Percentiles rank a stretch among this genome's conserved stretches.
Evolutionary conservation across 371 early-diverging fungal species (phyloP).

Genomic region (Mortierella sp.): DNA sequence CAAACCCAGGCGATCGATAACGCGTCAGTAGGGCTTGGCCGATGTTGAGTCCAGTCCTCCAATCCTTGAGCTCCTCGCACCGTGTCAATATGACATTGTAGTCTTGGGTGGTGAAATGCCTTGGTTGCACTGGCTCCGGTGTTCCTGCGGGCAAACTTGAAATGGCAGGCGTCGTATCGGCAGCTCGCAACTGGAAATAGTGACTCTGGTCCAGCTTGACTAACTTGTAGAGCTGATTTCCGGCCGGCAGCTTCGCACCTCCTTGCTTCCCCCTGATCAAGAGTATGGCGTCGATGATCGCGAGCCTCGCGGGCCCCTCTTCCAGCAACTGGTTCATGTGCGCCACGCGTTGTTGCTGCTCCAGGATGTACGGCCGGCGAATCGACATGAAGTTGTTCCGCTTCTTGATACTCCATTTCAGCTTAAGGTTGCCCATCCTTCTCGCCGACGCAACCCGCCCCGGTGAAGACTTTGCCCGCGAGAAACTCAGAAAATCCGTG

Average conservation of each 20-base stretch:
- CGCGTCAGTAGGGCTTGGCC: slow-evolving; percentile 18
- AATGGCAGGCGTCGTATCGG: background rate
- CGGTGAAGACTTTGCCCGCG: background rate
- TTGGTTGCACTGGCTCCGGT: background rate
- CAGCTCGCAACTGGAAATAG: background rate
- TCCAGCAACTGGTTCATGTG: background rate
- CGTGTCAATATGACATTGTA: slow-evolving; percentile 33
- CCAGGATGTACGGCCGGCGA: slow-evolving; percentile 6
- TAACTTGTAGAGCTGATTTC: slow-evolving; percentile 3
- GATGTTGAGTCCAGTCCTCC: slow-evolving; percentile 26
- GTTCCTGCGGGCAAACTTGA: background rate
- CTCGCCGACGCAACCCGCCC: slow-evolving; percentile 16
- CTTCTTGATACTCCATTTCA: background rate
- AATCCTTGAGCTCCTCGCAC: slow-evolving; percentile 27
- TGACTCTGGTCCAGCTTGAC: slow-evolving; percentile 14
- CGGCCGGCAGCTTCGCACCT: slow-evolving; percentile 30
- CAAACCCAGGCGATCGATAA: slow-evolving; percentile 19
- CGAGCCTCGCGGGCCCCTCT: background rate
- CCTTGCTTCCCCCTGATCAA: slow-evolving; percentile 12
- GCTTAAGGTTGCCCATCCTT: background rate
- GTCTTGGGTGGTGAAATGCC: slow-evolving; percentile 28
- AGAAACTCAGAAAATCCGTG: slow-evolving; percentile 23
- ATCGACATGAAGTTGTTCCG: slow-evolving; percentile 13
- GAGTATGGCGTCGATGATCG: slow-evolving; percentile 23
- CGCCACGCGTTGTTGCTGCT: background rate